These are phyloP conservation scores for Schoenoplectus triqueter DNA, from an alignment of 202 grass and related monocot genomes.

Conservation along the genomic window DNA sequence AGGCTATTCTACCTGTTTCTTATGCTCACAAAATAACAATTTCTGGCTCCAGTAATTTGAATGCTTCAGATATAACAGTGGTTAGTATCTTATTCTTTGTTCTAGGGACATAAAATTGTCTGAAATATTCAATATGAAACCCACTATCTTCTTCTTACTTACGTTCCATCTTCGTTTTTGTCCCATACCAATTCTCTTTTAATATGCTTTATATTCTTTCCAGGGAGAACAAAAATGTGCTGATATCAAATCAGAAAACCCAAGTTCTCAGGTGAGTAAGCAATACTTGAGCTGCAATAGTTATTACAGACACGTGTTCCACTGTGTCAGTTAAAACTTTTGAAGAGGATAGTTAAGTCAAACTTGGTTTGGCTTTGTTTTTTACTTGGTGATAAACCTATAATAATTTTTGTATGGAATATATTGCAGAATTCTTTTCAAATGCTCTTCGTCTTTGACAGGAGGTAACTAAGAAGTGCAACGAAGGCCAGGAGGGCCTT, in stretches of 20 bases:
- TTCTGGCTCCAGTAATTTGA: too few relatives aligned
- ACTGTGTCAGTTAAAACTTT: too few relatives aligned
- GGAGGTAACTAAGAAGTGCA: background rate
- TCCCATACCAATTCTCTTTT: background rate
- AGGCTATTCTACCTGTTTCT: conserved; percentile 64
- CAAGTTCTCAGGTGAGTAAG: background rate
- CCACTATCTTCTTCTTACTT: background rate
- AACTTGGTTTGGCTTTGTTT: background rate
- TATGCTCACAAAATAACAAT: conserved; percentile 37
- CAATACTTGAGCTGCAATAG: too few relatives aligned
- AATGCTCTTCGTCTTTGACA: background rate
- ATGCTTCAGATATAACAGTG: background rate
- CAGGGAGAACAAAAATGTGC: background rate
- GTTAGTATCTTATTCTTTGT: background rate
- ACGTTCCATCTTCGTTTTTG: background rate
- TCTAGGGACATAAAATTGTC: too few relatives aligned
- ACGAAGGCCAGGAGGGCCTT: too few relatives aligned
- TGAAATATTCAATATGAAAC: background rate
- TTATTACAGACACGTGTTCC: too few relatives aligned
- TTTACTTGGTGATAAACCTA: background rate
- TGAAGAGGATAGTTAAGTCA: background rate
- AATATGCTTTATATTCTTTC: background rate
- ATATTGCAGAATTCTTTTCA: background rate
- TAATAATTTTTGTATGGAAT: background rate
- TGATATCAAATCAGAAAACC: background rate